These are phyloP conservation scores for Pleurozium schreberi DNA, from an alignment of 225 moss, liverwort and hornwort species.

Conservation along the genomic window DNA sequence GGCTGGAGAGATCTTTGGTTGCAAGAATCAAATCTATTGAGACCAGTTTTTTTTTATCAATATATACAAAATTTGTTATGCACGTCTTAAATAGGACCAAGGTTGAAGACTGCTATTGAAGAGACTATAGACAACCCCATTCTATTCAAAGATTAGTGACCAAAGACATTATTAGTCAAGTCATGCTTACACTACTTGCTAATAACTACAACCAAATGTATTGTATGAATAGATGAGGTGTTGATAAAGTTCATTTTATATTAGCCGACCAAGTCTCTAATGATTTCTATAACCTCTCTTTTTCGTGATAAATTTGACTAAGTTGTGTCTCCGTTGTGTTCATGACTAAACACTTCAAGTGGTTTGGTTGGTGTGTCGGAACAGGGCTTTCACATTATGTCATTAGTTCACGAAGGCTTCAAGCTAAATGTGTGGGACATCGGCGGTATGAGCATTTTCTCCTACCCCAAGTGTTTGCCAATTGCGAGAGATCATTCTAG, in stretches of 20 bases:
- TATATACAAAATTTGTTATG: background rate
- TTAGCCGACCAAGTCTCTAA: background rate
- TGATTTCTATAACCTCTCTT: background rate
- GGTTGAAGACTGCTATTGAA: background rate
- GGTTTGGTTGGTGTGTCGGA: background rate
- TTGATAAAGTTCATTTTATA: background rate
- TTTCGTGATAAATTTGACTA: background rate
- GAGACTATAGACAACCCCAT: background rate
- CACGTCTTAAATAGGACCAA: background rate
- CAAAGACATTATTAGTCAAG: background rate
- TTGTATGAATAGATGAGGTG: background rate
- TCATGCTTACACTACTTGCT: background rate
- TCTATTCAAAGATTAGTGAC: background rate
- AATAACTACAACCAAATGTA: background rate
- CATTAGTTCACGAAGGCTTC: constrained; percentile 29
- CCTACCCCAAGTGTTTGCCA: background rate
- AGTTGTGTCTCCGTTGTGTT: background rate
- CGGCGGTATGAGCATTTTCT: constrained; percentile 13
- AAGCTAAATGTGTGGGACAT: constrained; percentile 52
- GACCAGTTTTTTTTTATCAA: too few species aligned
- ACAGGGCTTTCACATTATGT: constrained; percentile 44
- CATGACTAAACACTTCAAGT: background rate
- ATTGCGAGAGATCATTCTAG: background rate
- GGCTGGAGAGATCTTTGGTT: background rate
- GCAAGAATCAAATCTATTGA: background rate